Percentiles rank a stretch among this genome's conserved stretches.
These are phyloP conservation scores for Gryganskiella cystojenkinii DNA, from an alignment of 192 early-diverging fungal genomes.

Conservation along the genomic window DNA sequence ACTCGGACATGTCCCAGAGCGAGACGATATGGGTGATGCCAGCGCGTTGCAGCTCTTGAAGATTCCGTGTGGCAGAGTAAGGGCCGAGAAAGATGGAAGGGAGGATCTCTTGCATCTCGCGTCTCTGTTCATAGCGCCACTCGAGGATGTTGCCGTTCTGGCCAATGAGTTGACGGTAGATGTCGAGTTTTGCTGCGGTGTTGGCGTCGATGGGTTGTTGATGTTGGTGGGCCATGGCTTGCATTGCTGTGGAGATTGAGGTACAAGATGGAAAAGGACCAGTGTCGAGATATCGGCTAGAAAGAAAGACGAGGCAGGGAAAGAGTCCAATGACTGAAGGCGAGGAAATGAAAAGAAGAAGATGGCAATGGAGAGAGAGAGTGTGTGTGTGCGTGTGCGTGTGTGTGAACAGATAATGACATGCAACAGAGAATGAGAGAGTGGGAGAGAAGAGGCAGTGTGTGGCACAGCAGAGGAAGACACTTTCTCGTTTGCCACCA, in stretches of 20 bases:
- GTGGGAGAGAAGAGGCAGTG: too few relatives aligned
- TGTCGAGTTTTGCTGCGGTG: conserved; percentile 2
- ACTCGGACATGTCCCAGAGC: conserved; percentile 78
- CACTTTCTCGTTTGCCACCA: too few relatives aligned
- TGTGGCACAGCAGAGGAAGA: too few relatives aligned
- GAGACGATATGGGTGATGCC: conserved; percentile 84
- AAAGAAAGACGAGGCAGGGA: too few relatives aligned
- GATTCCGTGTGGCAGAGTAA: conserved; percentile 73
- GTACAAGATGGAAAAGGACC: background rate
- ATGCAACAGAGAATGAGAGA: too few relatives aligned
- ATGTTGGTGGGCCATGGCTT: too few relatives aligned
- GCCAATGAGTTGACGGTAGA: conserved; percentile 34
- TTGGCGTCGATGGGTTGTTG: background rate
- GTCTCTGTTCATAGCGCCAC: conserved; percentile 82
- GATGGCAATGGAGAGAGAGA: background rate
- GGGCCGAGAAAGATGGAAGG: conserved; percentile 83
- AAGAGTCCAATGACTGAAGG: too few relatives aligned
- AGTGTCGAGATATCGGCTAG: background rate
- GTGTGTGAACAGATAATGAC: too few relatives aligned
- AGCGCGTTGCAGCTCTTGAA: conserved; percentile 59
- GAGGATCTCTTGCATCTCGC: conserved; percentile 84
- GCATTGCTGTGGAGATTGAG: background rate
- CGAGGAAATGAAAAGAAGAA: background rate
- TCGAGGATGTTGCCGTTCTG: conserved; percentile 34
- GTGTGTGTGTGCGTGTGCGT: too few relatives aligned